Base-by-base conservation (phyloP, 2,329 filamentous ascomycete species). In the Colletotrichum tofieldiae region DNA sequence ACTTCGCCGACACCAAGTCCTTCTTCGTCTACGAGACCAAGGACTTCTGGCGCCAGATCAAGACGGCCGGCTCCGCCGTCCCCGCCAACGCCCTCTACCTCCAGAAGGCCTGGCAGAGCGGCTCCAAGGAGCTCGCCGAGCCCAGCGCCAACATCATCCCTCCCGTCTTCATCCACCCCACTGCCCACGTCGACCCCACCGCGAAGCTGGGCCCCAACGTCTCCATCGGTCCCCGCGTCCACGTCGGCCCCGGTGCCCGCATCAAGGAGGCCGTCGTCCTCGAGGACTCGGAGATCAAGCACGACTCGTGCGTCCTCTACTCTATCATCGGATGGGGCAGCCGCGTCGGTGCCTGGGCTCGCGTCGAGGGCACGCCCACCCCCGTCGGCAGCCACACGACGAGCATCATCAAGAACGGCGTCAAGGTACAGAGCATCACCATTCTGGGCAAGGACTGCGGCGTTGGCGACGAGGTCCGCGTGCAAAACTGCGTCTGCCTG, bases 1-100 rank as follows among this genome's bases (percentile, higher is more conserved):
- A 98, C 79, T 91, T 98, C 79, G 96, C 96, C 73, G 96, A 98
- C 84, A 98, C 91, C 89, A 96, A 97, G 85, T 94, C 96, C 83
- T 99, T 99, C 87, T 98, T 95, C 84, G 96, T 98, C 41, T 93
- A 98, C 82, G 96, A 99, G 87, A 98, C 96, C 76, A 97, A 97
- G 86, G 96, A 98, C 83, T 99, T 99, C 84, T 99, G 96, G 96
- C 94, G 96, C 78, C 96, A 99, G 88, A 98, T 99, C 90, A 99
- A 99, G 90, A 98, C 96, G 1, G 96, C 96, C 72, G 96, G 96
- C 72, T 98, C 96, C 7, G 96, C 96, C 61, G 95, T 99, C 37
- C 96, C 96, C 20, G 96, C 96, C 75, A 98, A 98, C 80, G 96
- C 96, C 18, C 90, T 99, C 43, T 99, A 99, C 85, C 91, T 99